These are phyloP conservation scores for Kwoniella shivajii DNA, from an alignment of 1,284 basidiomycete species.

Conservation along the genomic window DNA sequence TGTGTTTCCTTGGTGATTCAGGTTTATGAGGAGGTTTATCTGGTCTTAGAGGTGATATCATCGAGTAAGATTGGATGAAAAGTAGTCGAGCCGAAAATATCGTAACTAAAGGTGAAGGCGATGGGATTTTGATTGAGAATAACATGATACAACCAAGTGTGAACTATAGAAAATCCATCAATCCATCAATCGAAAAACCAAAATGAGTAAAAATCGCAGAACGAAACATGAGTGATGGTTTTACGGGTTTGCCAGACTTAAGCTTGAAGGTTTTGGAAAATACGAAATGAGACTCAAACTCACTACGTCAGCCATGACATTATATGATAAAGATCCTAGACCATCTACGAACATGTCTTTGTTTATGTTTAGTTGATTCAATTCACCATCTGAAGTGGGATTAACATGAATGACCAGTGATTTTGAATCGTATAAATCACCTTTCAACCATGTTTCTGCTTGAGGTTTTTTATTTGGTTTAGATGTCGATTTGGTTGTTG, in stretches of 20 bases:
- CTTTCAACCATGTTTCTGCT: slow-evolving; percentile 43
- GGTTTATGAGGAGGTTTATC: slow-evolving; percentile 36
- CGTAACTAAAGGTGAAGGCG: slow-evolving; percentile 38
- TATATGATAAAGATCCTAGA: no score
- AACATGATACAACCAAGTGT: no score
- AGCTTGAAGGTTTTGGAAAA: no score
- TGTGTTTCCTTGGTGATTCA: slow-evolving; percentile 34
- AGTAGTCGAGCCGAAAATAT: slow-evolving; percentile 50
- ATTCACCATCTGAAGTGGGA: slow-evolving; percentile 35
- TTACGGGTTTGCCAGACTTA: no score
- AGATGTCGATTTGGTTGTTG: neutral
- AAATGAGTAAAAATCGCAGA: no score
- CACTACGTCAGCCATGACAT: no score
- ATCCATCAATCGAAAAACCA: no score
- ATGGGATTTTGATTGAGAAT: no score
- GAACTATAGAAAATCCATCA: no score
- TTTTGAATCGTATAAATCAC: slow-evolving; percentile 40
- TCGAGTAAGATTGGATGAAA: slow-evolving; percentile 41
- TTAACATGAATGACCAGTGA: slow-evolving; percentile 48
- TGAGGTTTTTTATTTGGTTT: neutral
- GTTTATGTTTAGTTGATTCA: slow-evolving; percentile 37
- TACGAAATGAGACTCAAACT: no score
- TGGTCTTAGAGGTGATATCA: slow-evolving; percentile 46
- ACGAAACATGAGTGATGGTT: no score
- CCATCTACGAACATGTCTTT: slow-evolving; percentile 50